phyloP scores from a whole-genome alignment of 1,284 basidiomycete species.

The Spongispora temasekensis region DNA sequence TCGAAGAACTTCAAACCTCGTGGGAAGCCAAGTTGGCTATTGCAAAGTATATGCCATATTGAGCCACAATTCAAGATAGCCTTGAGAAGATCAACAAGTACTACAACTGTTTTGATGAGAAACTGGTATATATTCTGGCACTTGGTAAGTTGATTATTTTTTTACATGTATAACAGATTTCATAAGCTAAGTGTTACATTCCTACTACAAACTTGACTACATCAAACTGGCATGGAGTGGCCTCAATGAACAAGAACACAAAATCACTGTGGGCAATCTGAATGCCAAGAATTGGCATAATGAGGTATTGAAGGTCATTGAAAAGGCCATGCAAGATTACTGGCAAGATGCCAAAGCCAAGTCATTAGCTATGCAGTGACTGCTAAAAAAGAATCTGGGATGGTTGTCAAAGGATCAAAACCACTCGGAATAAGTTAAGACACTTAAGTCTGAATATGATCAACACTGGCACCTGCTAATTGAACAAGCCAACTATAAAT shows the following conservation, averaged over 20 bases:
- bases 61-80: neutral
- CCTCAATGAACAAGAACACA: neutral
- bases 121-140: neutral
- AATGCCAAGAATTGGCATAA: too few species aligned
- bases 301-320: neutral
- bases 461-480: neutral
- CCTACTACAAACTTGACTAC: neutral
- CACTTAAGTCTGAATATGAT: neutral
- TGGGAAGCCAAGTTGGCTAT: neutral
- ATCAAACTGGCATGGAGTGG: neutral
- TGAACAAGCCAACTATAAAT: neutral
- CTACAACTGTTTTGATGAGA: neutral
- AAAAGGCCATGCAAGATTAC: neutral
- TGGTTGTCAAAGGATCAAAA: too few species aligned
- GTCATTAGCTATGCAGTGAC: neutral
- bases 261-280: neutral
- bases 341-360: neutral
- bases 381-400: too few species aligned
- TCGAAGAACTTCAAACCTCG: neutral
- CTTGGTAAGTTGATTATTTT: neutral
- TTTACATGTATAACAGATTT: neutral
- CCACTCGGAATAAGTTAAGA: neutral
- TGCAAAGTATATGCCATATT: neutral
- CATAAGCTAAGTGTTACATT: neutral
- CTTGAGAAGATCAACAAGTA: neutral